Base-by-base conservation (phyloP, 306 rosid species). In the Glycine soja region DNA sequence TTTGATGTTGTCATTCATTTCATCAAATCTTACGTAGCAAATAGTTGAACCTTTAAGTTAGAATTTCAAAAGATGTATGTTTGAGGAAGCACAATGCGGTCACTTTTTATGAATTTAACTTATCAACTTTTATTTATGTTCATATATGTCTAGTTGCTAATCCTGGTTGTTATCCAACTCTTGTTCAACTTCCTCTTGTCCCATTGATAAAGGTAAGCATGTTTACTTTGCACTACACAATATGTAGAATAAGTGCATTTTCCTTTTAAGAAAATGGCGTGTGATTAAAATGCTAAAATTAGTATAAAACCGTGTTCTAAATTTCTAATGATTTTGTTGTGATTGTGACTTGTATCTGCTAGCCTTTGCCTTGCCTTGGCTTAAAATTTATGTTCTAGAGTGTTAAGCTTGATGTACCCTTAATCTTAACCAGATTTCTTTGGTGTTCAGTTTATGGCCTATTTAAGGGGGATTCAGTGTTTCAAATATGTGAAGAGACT, bases 131-230 rank as follows among this genome's bases (percentile, higher is more conserved):
- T 66, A 53, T 75, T 62, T 74, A 70, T 74, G 1, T 62, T 40
- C 71, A 40, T 63, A 61, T 63, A 3, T 69, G 95, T 38, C 88
- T 93, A 50, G 97, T 95, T 79, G 98, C 99, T 19, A 95, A 95
- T 87, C 99, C 98, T 52, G 99, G 99, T 68, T 95, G 99, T 76
- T 95, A 93, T 89, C 99, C 98, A 74, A 93, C 99, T 79, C 87
- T 98, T 45, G 67, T 93, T 82, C 98, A 95, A 80, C 93, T 95
- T 84, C 97, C 99, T 48, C 96, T 95, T 88, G 91, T 93, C 70
- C 99, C 98, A 7, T 78, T 95, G 83, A 85, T 95, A 81, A 89
- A 95, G 98, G 97, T 95, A 74, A 65, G 88, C 70, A 11, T 84
- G 24, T 46, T 75, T 69, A 46, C 43, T 63, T 45, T 80, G 68